Conservation (phyloP, 1,284 basidiomycete genomes). For the Leucoagaricus sp. region DNA sequence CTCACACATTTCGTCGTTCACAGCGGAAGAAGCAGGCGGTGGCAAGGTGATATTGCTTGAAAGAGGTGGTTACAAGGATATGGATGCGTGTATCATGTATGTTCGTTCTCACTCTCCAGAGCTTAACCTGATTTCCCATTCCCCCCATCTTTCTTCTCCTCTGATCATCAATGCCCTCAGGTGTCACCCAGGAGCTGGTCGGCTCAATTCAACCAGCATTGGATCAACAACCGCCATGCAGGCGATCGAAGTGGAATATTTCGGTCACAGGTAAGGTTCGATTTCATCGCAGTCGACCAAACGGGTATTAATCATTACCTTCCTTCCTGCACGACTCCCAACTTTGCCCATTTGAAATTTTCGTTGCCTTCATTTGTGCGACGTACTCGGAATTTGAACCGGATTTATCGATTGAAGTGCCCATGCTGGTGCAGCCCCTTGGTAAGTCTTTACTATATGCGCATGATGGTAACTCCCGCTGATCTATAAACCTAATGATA, state of each 20-base stretch:
- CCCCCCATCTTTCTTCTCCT: not conserved
- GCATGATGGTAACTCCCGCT: slow-evolving; percentile 4
- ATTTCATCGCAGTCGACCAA: not conserved
- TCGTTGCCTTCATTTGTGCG: not conserved
- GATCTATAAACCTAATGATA: slow-evolving; percentile 1
- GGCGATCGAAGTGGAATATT: slow-evolving; percentile 61
- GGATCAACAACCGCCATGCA: slow-evolving; percentile 62
- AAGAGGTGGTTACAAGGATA: slow-evolving; percentile 71
- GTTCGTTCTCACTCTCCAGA: slow-evolving; percentile 22
- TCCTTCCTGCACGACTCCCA: not conserved
- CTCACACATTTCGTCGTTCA: not conserved
- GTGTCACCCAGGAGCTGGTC: slow-evolving; percentile 65
- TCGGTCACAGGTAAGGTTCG: slow-evolving; percentile 59
- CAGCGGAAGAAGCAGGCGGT: slow-evolving; percentile 78
- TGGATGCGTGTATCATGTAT: slow-evolving; percentile 80
- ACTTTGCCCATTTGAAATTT: not conserved
- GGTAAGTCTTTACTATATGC: slow-evolving; percentile 29
- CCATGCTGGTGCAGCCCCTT: slow-evolving; percentile 75
- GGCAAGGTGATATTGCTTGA: slow-evolving; percentile 79
- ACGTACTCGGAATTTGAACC: slow-evolving; percentile 8
- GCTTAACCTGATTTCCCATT: not conserved
- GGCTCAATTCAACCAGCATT: slow-evolving; percentile 45
- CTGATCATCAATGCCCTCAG: slow-evolving; percentile 32
- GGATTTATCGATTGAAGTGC: slow-evolving; percentile 44
- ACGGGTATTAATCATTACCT: slow-evolving; percentile 12